Evolutionary conservation across 2,329 filamentous ascomycete species (phyloP), one percentile per base, ranked within the genome.

Genomic region (Reticulascus tulasneorum): DNA sequence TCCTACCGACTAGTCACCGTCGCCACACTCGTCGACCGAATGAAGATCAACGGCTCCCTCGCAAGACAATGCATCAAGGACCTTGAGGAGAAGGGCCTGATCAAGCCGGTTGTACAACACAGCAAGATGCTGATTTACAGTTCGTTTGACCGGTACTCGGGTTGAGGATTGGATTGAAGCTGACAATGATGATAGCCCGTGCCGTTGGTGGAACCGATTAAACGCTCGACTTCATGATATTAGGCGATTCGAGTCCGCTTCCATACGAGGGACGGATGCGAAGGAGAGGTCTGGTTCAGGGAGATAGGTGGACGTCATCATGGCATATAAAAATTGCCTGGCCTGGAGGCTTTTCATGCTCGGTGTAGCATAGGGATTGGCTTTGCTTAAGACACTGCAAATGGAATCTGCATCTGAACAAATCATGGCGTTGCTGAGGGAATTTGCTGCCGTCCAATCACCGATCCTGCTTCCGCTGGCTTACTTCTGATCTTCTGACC

Each of bases 41-140:
- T 98, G 72, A 98, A 98, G 89, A 94, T 98, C 80, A 98, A 98
- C 79, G 94, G 93, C 64, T 95, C 88, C 58, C 77, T 98, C 63
- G 93, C 93, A 55, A 84, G 93, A 64, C 76, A 79, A 74, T 91
- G 87, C 71, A 77, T 97, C 54, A 76, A 76, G 65, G 91, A 97
- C 65, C 79, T 97, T 58, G 91, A 97, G 84, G 88, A 94, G 79
- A 93, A 90, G 82, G 93, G 91, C 59, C 80, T 88, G 71, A 98
- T 98, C 78, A 95, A 93, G 84, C 91, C 94, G 73, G 79, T 98
- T 59, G 88, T 97, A 54, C 81, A 80, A 55, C 94, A 98, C 82
- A 91, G 84, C 77, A 93, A 90, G 79, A 84, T 95, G 81, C 87
- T 84, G 79, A 94, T 98, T 77, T 98, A 96, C 86, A 98, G 76